A percentile compares a stretch with the other conserved stretches of the same genome.
Evolutionary conservation across 306 rosid species (phyloP).

Genomic region (Vicia sativa): DNA sequence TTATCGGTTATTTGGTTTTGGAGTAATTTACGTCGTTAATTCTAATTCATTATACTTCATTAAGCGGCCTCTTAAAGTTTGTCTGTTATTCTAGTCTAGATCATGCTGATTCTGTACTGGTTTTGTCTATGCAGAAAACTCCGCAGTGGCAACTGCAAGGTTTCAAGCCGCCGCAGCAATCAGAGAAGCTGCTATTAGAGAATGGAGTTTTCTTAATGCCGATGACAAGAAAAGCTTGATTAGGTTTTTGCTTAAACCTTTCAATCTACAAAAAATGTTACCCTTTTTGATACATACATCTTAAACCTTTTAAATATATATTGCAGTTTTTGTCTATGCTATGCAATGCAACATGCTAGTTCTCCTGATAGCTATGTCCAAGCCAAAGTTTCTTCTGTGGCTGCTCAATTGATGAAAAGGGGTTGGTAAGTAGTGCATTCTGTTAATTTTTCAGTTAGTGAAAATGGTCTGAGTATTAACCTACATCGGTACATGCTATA

Average conservation of each 20-base stretch:
- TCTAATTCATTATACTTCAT: slow-evolving; percentile 14
- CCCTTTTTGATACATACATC: slow-evolving; percentile 1
- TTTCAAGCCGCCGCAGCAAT: slow-evolving; percentile 96
- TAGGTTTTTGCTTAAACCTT: slow-evolving; percentile 53
- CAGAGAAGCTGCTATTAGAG: slow-evolving; percentile 90
- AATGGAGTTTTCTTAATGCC: slow-evolving; percentile 77
- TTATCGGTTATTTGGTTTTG: slow-evolving; percentile 23
- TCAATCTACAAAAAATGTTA: slow-evolving; percentile 4
- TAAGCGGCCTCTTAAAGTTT: slow-evolving; percentile 7
- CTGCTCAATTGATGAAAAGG: slow-evolving; percentile 94
- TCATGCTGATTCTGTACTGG: slow-evolving; percentile 41
- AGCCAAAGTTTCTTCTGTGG: slow-evolving; percentile 89
- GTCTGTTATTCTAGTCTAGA: slow-evolving; percentile 31
- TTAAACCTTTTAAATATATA: slow-evolving; percentile 9
- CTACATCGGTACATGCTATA: neutral
- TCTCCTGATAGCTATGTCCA: slow-evolving; percentile 81
- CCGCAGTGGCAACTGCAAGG: slow-evolving; percentile 77
- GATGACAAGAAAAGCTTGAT: slow-evolving; percentile 80
- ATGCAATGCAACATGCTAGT: slow-evolving; percentile 79
- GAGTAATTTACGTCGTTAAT: slow-evolving; percentile 6
- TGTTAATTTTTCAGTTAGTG: slow-evolving; percentile 11
- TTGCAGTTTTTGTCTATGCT: slow-evolving; percentile 89
- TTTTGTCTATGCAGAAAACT: slow-evolving; percentile 66
- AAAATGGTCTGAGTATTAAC: slow-evolving; percentile 12
- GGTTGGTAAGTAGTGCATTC: slow-evolving; percentile 70